These are phyloP conservation scores for Aureobasidium zeae DNA, from an alignment of 2,329 filamentous ascomycete genomes.

Conservation along the genomic window DNA sequence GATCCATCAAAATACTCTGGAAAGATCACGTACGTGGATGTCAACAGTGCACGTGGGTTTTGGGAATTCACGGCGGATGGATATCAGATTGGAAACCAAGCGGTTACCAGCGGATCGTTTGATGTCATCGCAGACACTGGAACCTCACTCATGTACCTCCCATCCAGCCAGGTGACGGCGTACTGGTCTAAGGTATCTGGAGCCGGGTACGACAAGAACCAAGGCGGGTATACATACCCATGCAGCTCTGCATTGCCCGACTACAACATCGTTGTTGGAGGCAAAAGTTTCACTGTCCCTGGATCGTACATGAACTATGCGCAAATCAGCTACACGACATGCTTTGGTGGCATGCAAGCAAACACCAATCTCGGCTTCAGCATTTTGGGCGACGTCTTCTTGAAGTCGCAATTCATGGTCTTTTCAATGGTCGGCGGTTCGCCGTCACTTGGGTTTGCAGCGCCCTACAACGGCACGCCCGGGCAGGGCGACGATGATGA, in stretches of 20 bases:
- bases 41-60: constrained; percentile 51
- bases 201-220: constrained; percentile 29
- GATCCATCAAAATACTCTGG: constrained; percentile 51
- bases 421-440: constrained; percentile 37
- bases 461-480: constrained; percentile 23
- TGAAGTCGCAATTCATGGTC: constrained; percentile 65
- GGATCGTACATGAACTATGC: constrained; percentile 42
- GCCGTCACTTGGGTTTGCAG: constrained; percentile 16
- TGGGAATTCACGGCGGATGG: constrained; percentile 53
- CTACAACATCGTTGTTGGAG: constrained; percentile 45
- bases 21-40: constrained; percentile 45
- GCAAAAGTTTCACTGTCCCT: constrained; percentile 23
- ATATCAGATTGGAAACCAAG: constrained; percentile 44
- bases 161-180: constrained; percentile 34
- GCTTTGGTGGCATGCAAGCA: constrained; percentile 57
- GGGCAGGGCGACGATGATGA: constrained; percentile 12
- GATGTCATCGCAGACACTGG: constrained; percentile 60
- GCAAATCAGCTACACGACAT: constrained; percentile 42
- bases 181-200: constrained; percentile 34
- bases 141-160: constrained; percentile 52
- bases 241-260: constrained; percentile 32
- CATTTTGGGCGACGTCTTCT: constrained; percentile 66
- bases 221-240: constrained; percentile 35
- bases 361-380: constrained; percentile 45
- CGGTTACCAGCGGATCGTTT: constrained; percentile 35